A percentile compares a stretch with the other conserved stretches of the same genome.
phyloP scores from a whole-genome alignment of 2,329 filamentous ascomycete species.

The Cordyceps pruinosa region DNA sequence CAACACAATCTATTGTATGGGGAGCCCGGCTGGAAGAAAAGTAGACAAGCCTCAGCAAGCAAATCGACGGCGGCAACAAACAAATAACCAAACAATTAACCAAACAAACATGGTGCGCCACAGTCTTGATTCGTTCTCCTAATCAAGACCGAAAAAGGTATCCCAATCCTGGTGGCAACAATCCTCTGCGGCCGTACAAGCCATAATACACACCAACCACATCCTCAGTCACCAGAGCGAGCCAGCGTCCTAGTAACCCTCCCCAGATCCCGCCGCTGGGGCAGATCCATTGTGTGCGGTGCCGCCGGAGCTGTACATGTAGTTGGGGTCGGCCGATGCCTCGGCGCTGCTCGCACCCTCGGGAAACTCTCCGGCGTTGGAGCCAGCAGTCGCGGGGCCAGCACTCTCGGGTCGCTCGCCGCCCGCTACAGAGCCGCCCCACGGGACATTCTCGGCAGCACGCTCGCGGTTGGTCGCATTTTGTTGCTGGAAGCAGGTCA shows the following conservation, averaged over 20 bases:
- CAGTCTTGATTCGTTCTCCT: background rate
- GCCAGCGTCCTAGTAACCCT: slow-evolving; percentile 40
- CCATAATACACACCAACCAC: slow-evolving; percentile 1
- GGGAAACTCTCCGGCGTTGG: slow-evolving; percentile 31
- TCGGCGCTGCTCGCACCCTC: slow-evolving; percentile 29
- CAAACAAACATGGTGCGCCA: slow-evolving; percentile 8
- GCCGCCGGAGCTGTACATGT: slow-evolving; percentile 50
- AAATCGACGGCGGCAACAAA: background rate
- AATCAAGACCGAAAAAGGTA: slow-evolving; percentile 7
- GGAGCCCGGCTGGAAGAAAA: background rate
- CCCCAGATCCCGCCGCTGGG: slow-evolving; percentile 34
- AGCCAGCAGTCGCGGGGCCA: slow-evolving; percentile 18
- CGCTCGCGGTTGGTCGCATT: slow-evolving; percentile 35
- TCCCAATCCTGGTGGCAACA: slow-evolving; percentile 10
- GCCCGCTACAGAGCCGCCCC: slow-evolving; percentile 26
- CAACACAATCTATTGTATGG: slow-evolving; percentile 4
- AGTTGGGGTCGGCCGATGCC: slow-evolving; percentile 31
- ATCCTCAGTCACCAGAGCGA: background rate
- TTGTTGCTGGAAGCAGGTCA: slow-evolving; percentile 29
- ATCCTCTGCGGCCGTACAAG: background rate
- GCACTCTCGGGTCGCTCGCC: slow-evolving; percentile 27
- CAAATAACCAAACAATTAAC: too few species aligned
- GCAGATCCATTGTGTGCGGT: slow-evolving; percentile 47
- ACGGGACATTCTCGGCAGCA: slow-evolving; percentile 28
- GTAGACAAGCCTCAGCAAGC: background rate